Percentiles rank a stretch among this genome's conserved stretches.
phyloP scores from a whole-genome alignment of 345 rosid species.

The Firmiana major region DNA sequence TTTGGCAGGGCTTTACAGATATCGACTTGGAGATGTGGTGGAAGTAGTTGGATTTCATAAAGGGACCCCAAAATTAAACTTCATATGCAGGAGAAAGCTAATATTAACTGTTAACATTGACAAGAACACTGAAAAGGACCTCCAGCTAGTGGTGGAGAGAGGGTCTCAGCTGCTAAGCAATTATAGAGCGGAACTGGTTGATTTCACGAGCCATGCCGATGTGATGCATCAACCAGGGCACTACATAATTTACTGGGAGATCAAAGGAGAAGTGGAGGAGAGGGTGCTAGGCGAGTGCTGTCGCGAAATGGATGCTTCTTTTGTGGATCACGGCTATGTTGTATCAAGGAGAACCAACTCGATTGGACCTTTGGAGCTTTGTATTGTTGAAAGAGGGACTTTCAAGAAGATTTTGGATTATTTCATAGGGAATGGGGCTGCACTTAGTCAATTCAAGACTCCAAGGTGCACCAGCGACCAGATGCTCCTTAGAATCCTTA shows the following conservation, averaged over 20 bases:
- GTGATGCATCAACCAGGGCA: slow-evolving; percentile 58
- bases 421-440: slow-evolving; percentile 70
- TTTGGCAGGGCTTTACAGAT: slow-evolving; percentile 68
- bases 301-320: slow-evolving; percentile 68
- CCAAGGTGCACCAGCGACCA: slow-evolving; percentile 82
- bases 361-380: slow-evolving; percentile 81
- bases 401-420: slow-evolving; percentile 71
- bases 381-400: slow-evolving; percentile 70
- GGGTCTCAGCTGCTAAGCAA: slow-evolving; percentile 50
- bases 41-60: slow-evolving; percentile 81
- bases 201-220: slow-evolving; percentile 87
- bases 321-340: slow-evolving; percentile 77
- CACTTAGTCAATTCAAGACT: slow-evolving; percentile 89
- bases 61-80: slow-evolving; percentile 78
- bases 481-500: slow-evolving; percentile 59
- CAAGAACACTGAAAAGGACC: slow-evolving; percentile 94
- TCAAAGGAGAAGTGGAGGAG: slow-evolving; percentile 72
- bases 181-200: slow-evolving; percentile 61
- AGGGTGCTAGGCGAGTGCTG: slow-evolving; percentile 64
- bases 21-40: slow-evolving; percentile 81
- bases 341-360: slow-evolving; percentile 69
- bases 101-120: slow-evolving; percentile 78
- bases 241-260: slow-evolving; percentile 90
- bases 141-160: slow-evolving; percentile 73
- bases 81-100: slow-evolving; percentile 83